A percentile compares a stretch with the other conserved stretches of the same genome.
Evolutionary conservation across 2,329 filamentous ascomycete genomes (phyloP).

Genomic region (Aureobasidium sp.): DNA sequence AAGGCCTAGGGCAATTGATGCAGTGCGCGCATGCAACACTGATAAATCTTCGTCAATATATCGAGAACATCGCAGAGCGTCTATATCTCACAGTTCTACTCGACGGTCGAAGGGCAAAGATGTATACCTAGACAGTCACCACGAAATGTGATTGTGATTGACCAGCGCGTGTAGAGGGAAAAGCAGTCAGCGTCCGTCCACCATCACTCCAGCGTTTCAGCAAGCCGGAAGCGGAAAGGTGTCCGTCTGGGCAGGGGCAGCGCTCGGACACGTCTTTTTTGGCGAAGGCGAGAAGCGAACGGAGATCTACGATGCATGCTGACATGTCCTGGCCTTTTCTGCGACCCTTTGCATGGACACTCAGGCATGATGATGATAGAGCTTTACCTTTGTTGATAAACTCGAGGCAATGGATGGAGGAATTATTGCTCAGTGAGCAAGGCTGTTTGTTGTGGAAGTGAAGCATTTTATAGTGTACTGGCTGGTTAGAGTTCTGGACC

Average conservation of each 20-base stretch:
- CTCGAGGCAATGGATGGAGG: no score
- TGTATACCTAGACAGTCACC: not conserved
- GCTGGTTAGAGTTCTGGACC: slow-evolving; percentile 9
- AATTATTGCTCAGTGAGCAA: not conserved
- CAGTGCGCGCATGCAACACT: no score
- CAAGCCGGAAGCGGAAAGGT: not conserved
- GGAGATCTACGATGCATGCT: not conserved
- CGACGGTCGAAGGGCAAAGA: not conserved
- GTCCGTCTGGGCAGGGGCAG: not conserved
- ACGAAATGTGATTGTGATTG: slow-evolving; percentile 1
- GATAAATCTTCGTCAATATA: not conserved
- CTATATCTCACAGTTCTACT: not conserved
- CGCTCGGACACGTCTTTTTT: not conserved
- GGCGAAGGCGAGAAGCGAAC: slow-evolving; percentile 2
- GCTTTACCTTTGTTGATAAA: not conserved
- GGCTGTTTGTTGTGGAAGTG: not conserved
- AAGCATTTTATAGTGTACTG: not conserved
- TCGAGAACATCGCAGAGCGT: not conserved
- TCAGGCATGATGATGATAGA: not conserved
- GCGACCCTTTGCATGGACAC: not conserved
- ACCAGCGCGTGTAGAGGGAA: not conserved
- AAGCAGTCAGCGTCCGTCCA: not conserved
- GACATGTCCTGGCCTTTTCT: not conserved
- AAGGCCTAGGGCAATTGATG: not conserved
- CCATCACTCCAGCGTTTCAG: not conserved